Evolutionary conservation across 345 rosid species (phyloP), one percentile per base, ranked within the genome.

Genomic region (Sapria himalayana): DNA sequence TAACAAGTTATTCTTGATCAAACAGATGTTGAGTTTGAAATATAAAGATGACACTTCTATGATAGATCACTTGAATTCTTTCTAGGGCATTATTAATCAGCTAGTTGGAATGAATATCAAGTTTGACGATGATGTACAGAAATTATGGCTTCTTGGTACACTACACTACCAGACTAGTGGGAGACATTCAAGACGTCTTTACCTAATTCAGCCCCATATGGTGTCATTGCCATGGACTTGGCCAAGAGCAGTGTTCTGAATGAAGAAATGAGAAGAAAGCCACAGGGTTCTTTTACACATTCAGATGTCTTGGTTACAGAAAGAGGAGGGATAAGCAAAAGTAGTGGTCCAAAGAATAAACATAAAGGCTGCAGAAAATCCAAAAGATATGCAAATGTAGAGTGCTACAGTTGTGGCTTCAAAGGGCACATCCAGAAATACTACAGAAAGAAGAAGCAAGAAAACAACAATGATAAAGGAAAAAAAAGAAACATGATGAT

Each of bases 221-320:
- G 41, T 33, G 18, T 21, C 1, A 1, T 35, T 15, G 15, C 16
- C 2, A 22, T 46, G 32, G 1, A 33, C 3, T 2, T 4, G 8
- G 41, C 17, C 3, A 47, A 47, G 13, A 25, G 34, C 12, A 24
- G 35, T 22, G 3, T 47, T 3, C 8, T 47, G 14, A 24, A 37
- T 37, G 53, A 49, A 18, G 34, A 49, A 7, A 18, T 19, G 27
- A 27, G 27, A 21, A 25, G 37, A n/a, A 39, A 19, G 12, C 0
- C 29, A 20, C 21, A 19, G 14, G 39, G 19, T 19, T 38, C 27
- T 19, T 25, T 37, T 3, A 7, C 17, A 18, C 20, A 27, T 0
- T 27, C 20, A 25, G 5, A 37, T 2, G n/a, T 19, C 2, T 0
- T 29, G 18, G 9, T 19, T 11, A 19, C 1, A n/a, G 9, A 38